Base-by-base conservation (phyloP, 805 yeast species). In the Kockiozyma suomiensis region DNA sequence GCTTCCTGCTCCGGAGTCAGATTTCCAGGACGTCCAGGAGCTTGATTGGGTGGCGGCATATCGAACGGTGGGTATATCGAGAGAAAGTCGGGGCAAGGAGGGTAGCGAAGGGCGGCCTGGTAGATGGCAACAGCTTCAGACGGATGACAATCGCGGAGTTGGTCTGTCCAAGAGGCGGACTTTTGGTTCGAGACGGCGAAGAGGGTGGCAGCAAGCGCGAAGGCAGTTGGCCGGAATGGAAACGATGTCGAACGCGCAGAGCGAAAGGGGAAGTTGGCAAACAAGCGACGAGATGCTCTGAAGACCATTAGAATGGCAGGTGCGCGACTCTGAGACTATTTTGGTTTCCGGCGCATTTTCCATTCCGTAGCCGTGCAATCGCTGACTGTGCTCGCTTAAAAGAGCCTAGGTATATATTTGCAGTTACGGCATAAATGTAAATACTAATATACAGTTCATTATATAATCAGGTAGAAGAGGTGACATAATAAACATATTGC, bases 1-100 rank as follows among this genome's bases (percentile, higher is more conserved):
- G 66, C 71, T 55, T 71, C 75, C 70, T 77, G 78, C 40, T 68
- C 72, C 12, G 73, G 65, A 23, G 77, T 72, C 41, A 76, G 70
- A 56, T 70, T 72, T 54, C 73, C 73, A 48, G 73, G 69, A 51
- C 76, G 70, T 37, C 80, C 80, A 42, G 74, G 70, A 17, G 52
- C 37, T 26, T 48, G 60, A 15, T 54, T 37, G 33, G 41, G 43
- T 6, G 59, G 40, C 3, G 60, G 58, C 64, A 64, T 64, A 25
- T 51, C 64, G 58, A 50, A 61, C 6, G 66, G 66, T 3, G 65
- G 66, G 23, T 56, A 48, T 21, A 62, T 58, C 15, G 61, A 57
- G 28, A 45, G 48, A 46, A 62, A 62, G 50, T 49, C 47, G 13
- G 50, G 50, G 38, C 59, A 19, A 7, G 62, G 59, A 6, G 65